These are phyloP conservation scores for Exophiala spinifera DNA, from an alignment of 2,329 filamentous ascomycete genomes.

Conservation along the genomic window DNA sequence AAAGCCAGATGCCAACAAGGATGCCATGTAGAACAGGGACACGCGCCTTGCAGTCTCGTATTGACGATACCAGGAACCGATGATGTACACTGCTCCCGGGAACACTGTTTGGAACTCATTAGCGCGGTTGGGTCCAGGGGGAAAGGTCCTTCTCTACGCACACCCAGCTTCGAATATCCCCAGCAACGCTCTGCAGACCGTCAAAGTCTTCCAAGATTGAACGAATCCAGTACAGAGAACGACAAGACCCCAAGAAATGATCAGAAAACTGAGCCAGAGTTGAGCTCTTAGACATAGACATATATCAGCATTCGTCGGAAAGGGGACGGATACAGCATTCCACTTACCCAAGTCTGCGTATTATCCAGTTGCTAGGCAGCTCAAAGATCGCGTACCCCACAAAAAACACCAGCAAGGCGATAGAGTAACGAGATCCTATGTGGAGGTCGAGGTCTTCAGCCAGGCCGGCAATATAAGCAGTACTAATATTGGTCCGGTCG, in stretches of 20 bases:
- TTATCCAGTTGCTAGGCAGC: slow-evolving; percentile 36
- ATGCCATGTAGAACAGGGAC: slow-evolving; percentile 50
- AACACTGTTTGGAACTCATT: slow-evolving; percentile 46
- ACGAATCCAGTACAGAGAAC: slow-evolving; percentile 31
- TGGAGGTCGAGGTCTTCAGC: slow-evolving; percentile 31
- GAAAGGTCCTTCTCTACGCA: slow-evolving; percentile 2
- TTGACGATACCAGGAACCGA: slow-evolving; percentile 17
- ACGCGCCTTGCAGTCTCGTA: slow-evolving; percentile 38
- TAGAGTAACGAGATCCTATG: no score
- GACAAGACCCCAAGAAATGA: slow-evolving; percentile 27
- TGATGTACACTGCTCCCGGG: slow-evolving; percentile 48
- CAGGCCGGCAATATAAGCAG: slow-evolving; percentile 66
- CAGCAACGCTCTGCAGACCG: slow-evolving; percentile 42
- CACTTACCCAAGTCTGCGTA: slow-evolving; percentile 55
- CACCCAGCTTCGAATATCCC: slow-evolving; percentile 62
- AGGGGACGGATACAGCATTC: no score
- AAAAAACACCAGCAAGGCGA: slow-evolving; percentile 24
- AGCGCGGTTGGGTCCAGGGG: not conserved
- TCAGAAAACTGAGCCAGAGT: slow-evolving; percentile 37
- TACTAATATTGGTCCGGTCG: slow-evolving; percentile 72
- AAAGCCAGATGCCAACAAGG: slow-evolving; percentile 47
- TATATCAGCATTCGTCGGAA: no score
- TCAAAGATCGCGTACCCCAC: slow-evolving; percentile 29
- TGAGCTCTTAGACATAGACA: slow-evolving; percentile 36
- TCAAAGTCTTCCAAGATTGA: slow-evolving; percentile 29